A percentile compares a stretch with the other conserved stretches of the same genome.
phyloP scores from a whole-genome alignment of 2,329 filamentous ascomycete species.

The Parastagonospora nodorum region DNA sequence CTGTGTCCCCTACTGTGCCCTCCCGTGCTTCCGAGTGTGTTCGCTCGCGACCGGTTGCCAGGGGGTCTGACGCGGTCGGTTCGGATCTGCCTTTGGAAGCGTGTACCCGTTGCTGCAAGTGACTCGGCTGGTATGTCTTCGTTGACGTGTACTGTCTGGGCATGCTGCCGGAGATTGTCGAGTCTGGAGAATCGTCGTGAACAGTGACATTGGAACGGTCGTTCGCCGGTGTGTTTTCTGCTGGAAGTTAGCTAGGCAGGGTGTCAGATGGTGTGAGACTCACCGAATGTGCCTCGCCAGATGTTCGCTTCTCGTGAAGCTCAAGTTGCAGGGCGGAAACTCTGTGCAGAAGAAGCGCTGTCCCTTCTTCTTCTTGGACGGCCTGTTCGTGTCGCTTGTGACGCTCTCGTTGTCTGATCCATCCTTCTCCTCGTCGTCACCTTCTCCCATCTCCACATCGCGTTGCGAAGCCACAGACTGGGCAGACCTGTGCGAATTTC shows the following conservation, averaged over 20 bases:
- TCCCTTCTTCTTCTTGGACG: slow-evolving; percentile 93
- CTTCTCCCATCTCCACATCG: slow-evolving; percentile 78
- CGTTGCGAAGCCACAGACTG: slow-evolving; percentile 67
- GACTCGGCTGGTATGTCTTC: slow-evolving; percentile 96
- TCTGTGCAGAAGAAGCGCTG: slow-evolving; percentile 96
- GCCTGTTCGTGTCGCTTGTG: slow-evolving; percentile 67
- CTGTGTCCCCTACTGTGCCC: slow-evolving; percentile 78
- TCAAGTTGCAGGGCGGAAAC: slow-evolving; percentile 89
- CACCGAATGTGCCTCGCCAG: slow-evolving; percentile 91
- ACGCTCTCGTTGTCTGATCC: slow-evolving; percentile 57
- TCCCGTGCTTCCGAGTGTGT: slow-evolving; percentile 74
- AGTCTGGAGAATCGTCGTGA: slow-evolving; percentile 89
- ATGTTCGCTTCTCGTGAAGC: slow-evolving; percentile 96
- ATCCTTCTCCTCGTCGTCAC: slow-evolving; percentile 66
- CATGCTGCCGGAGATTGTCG: slow-evolving; percentile 95
- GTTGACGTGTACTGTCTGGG: slow-evolving; percentile 96
- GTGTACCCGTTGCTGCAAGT: slow-evolving; percentile 85
- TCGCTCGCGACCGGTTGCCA: slow-evolving; percentile 73
- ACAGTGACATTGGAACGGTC: slow-evolving; percentile 96
- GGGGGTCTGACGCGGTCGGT: slow-evolving; percentile 81
- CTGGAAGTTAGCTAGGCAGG: slow-evolving; percentile 28
- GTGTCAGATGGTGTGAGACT: slow-evolving; percentile 22
- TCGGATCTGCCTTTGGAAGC: slow-evolving; percentile 89
- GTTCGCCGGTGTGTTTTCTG: slow-evolving; percentile 96
- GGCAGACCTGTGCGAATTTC: slow-evolving; percentile 65